Base-by-base conservation (phyloP, 208 protist genomes). In the Leishmania guyanensis region DNA sequence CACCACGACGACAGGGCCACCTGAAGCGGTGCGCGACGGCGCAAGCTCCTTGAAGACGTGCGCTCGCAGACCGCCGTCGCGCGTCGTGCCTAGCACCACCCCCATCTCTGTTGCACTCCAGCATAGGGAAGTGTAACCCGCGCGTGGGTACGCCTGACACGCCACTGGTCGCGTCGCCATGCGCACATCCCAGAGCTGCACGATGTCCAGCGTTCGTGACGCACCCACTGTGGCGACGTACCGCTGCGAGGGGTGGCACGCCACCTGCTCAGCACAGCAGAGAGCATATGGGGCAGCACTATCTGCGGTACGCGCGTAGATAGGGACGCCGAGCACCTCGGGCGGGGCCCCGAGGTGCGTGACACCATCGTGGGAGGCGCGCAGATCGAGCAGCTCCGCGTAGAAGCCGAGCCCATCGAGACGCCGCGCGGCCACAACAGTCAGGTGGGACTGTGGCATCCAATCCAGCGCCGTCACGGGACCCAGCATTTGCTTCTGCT, bases 151-250 rank as follows among this genome's bases (percentile, higher is more conserved):
- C 5, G 83, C 76, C 3, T 85, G 82, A 9, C 72, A 75, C 26
- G 77, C 69, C 26, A 94, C 80, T 6, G 90, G 91, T 3, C 84
- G 78, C 17, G 88, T 82, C 12, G 83, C 80, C 83, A 87, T 86
- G 78, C 92, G 90, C 26, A 96, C 64, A 77, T 96, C 92, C 92
- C 92, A 96, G 29, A 96, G 86, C 86, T 96, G 92, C 79, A 93
- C 84, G 10, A 96, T 82, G 75, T 92, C 92, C 9, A 77, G 71
- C 43, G 77, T 66, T 26, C 71, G 58, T 0, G 88, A 70, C 50
- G 79, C 86, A 22, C 89, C 92, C 22, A 83, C 89, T 26, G 86
- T 87, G 22, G 92, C 92, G 46, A 96, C 88, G 74, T 92, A 94
- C 50, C 64, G 82, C 80, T 89, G 84, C 36, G 89, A 87, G 1